A percentile compares a stretch with the other conserved stretches of the same genome.
Conservation (phyloP, 2,329 filamentous ascomycete species). For the Paecilomyces sp. region DNA sequence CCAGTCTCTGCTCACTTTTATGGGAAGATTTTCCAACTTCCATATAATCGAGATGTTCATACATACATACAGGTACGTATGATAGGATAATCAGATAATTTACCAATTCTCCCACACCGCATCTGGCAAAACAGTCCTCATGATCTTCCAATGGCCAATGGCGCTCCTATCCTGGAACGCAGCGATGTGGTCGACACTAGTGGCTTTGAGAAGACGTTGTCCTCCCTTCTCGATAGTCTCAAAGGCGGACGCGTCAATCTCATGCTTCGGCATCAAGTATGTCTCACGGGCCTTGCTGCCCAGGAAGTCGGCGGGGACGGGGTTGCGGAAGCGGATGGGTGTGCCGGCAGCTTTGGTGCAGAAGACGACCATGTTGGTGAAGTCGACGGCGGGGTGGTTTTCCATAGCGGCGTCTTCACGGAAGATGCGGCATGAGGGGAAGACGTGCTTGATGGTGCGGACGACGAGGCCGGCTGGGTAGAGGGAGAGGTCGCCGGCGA, state of each 20-base stretch:
- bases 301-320: slow-evolving; percentile 60
- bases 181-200: slow-evolving; percentile 57
- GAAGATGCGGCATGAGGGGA: slow-evolving; percentile 86
- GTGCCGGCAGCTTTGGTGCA: slow-evolving; percentile 59
- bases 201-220: slow-evolving; percentile 32
- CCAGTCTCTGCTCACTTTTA: background rate
- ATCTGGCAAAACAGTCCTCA: slow-evolving; percentile 73
- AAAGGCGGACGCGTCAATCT: slow-evolving; percentile 49
- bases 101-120: slow-evolving; percentile 85
- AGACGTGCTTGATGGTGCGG: slow-evolving; percentile 72
- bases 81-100: slow-evolving; percentile 10
- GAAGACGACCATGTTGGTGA: slow-evolving; percentile 95
- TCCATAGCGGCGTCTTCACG: slow-evolving; percentile 56
- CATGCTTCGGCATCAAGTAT: slow-evolving; percentile 65
- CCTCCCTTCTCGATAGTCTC: slow-evolving; percentile 37
- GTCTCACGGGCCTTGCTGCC: slow-evolving; percentile 61
- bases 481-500: slow-evolving; percentile 78
- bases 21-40: background rate
- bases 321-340: slow-evolving; percentile 59
- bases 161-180: slow-evolving; percentile 71
- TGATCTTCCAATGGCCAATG: slow-evolving; percentile 81
- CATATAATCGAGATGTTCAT: background rate
- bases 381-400: slow-evolving; percentile 54
- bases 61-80: too few relatives aligned
- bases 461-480: slow-evolving; percentile 71